Evolutionary conservation across 176 grass and related monocot genomes (phyloP).

Genomic region (Thalia dealbata): DNA sequence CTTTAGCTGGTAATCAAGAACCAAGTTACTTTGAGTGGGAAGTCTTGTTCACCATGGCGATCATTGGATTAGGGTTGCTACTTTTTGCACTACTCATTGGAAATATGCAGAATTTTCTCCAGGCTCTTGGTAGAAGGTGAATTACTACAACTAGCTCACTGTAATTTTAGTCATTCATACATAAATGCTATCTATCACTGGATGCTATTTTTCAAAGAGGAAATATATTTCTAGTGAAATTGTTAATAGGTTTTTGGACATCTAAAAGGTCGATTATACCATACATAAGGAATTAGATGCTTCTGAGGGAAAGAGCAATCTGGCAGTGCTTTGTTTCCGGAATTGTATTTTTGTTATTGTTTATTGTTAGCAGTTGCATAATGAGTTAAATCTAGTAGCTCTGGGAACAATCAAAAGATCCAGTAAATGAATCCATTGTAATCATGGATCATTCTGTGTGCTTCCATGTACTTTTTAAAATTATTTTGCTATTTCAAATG

Average conservation of each 20-base stretch:
- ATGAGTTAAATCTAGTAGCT: no score
- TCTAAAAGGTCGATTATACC: background rate
- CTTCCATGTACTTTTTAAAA: no score
- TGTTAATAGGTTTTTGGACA: background rate
- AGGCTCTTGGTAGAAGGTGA: conserved; percentile 89
- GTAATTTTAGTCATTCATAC: background rate
- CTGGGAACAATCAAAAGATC: no score
- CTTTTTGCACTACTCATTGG: conserved; percentile 89
- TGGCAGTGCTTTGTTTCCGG: background rate
- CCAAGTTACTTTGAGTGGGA: conserved; percentile 93
- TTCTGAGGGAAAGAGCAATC: background rate
- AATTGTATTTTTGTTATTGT: background rate
- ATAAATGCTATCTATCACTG: background rate
- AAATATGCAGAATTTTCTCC: conserved; percentile 99
- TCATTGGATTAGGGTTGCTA: conserved; percentile 76
- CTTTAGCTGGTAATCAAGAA: conserved; percentile 73
- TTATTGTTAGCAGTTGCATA: background rate
- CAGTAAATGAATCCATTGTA: no score
- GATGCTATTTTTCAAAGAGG: background rate
- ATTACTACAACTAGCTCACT: background rate
- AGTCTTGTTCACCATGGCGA: conserved; percentile 94
- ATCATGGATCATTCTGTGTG: no score
- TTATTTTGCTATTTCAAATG: no score
- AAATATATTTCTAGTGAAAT: background rate
- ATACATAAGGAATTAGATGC: background rate